These are phyloP conservation scores for Elongisporangium prolatum DNA, from an alignment of 352 stramenopile species.

Conservation along the genomic window DNA sequence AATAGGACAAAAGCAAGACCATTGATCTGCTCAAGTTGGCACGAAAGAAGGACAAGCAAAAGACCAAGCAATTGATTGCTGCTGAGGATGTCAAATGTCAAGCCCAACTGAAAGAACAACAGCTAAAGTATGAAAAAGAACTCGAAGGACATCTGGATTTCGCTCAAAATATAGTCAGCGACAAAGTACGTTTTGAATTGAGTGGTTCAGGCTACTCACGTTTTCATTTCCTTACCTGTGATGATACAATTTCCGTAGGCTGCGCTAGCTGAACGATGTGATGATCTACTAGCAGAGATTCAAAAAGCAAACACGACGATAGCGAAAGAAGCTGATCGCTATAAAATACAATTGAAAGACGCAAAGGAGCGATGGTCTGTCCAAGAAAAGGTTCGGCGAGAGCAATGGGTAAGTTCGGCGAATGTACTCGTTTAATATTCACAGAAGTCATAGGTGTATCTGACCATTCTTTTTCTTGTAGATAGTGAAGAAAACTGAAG, in stretches of 20 bases:
- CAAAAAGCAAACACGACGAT: constrained; percentile 42
- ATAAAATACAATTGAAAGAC: constrained; percentile 73
- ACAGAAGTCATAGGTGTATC: not conserved
- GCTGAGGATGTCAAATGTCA: constrained; percentile 47
- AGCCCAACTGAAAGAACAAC: constrained; percentile 48
- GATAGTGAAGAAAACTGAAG: constrained; percentile 78
- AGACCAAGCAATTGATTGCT: constrained; percentile 46
- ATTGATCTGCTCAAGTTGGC: constrained; percentile 73
- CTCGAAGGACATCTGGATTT: constrained; percentile 81
- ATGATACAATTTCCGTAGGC: constrained; percentile 21
- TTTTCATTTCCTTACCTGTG: not conserved
- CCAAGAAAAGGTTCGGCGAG: constrained; percentile 63
- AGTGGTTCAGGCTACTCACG: not conserved
- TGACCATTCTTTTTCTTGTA: constrained; percentile 2
- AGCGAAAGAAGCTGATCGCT: constrained; percentile 47
- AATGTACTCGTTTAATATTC: too few species aligned
- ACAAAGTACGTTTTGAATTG: constrained; percentile 43
- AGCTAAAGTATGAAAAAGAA: constrained; percentile 62
- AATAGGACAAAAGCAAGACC: constrained; percentile 81
- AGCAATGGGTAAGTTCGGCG: constrained; percentile 45
- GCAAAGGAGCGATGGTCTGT: constrained; percentile 66
- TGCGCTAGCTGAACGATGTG: constrained; percentile 59
- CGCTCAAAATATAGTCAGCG: constrained; percentile 61
- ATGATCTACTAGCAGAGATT: constrained; percentile 66
- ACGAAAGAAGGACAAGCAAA: constrained; percentile 70